Conservation (phyloP, 106 monocot genomes). For the Posidonia australis region DNA sequence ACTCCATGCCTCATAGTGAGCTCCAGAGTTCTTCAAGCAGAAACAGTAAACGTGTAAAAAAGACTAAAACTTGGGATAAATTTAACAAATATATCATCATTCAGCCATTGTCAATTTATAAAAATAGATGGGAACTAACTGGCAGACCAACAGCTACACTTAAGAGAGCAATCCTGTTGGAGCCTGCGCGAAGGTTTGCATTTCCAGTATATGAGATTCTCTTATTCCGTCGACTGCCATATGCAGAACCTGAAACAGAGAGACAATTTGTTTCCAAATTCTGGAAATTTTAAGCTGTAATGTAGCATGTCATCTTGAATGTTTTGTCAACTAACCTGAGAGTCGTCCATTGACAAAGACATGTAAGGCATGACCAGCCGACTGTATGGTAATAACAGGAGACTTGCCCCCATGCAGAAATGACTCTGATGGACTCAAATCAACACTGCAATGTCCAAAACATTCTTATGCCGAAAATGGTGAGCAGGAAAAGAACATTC, state of each 20-base stretch:
- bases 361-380: conserved; percentile 93
- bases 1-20: conserved; percentile 89
- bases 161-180: conserved; percentile 75
- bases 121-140: conserved; percentile 26
- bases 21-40: conserved; percentile 61
- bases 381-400: conserved; percentile 61
- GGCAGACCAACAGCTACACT: conserved; percentile 93
- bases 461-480: not conserved
- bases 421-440: conserved; percentile 55
- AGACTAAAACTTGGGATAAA: too few relatives aligned
- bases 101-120: not conserved
- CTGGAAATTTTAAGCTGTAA: not conserved
- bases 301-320: not conserved
- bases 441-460: conserved; percentile 44
- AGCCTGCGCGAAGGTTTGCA: conserved; percentile 75
- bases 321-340: conserved; percentile 27
- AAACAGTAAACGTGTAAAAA: not conserved
- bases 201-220: conserved; percentile 53
- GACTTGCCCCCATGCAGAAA: conserved; percentile 52
- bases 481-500: not conserved
- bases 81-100: not conserved
- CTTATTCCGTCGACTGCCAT: conserved; percentile 66
- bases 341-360: conserved; percentile 83
- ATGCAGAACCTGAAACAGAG: conserved; percentile 55
- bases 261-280: not conserved